phyloP scores from a whole-genome alignment of 805 yeast species.

The Metschnikowia peoriensis region DNA sequence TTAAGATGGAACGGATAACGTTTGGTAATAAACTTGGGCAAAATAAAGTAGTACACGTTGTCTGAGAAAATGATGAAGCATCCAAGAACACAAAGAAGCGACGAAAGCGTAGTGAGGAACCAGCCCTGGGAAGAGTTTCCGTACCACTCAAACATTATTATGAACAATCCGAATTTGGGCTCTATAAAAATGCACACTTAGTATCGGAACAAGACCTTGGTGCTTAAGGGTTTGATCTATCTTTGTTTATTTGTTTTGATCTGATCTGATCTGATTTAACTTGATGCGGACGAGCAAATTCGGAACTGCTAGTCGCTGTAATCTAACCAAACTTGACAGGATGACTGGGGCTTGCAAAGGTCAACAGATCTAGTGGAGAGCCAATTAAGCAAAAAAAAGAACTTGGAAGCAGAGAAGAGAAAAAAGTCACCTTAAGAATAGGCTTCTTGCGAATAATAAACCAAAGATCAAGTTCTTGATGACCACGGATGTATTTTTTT shows the following conservation, averaged over 20 bases:
- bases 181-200: background rate
- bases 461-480: background rate
- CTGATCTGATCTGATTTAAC: too few relatives aligned
- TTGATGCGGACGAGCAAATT: background rate
- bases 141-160: constrained; percentile 1
- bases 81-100: constrained; percentile 71
- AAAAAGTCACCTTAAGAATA: background rate
- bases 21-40: constrained; percentile 42
- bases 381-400: background rate
- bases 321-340: background rate
- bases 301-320: background rate
- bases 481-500: background rate
- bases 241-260: background rate
- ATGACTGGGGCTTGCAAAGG: too few relatives aligned
- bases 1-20: constrained; percentile 51
- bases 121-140: constrained; percentile 49
- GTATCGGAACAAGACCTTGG: background rate
- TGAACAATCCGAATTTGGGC: background rate
- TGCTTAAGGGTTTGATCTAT: background rate
- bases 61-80: constrained; percentile 65
- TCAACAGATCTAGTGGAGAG: background rate
- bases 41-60: constrained; percentile 41
- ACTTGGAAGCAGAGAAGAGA: background rate
- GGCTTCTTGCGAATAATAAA: background rate
- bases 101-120: constrained; percentile 62